Evolutionary conservation across 148 eudicot genomes (phyloP), one percentile per base, ranked within the genome.

Genomic region (Silene uniflora): DNA sequence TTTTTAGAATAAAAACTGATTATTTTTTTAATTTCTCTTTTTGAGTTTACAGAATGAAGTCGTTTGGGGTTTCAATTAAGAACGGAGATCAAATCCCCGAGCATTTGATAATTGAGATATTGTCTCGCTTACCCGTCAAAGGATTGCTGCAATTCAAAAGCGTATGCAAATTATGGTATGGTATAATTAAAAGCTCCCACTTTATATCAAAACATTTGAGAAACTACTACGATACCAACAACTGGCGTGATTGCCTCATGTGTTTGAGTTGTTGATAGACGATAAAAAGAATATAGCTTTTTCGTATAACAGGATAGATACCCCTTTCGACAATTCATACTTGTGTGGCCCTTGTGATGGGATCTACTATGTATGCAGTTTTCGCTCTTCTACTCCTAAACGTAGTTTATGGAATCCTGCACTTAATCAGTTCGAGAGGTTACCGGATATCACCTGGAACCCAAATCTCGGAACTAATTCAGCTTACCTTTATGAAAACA

Each of bases 91-190:
- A 16, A 19, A 11, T 76, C 9, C 39, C 66, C 0, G 73, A 55
- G 62, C 18, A 76, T 39, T 56, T 76, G 73, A 25, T 76, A 8
- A 23, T 22, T 10, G 73, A 76, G 56, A 76, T 67, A 13, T 16
- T 76, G 10, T 76, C 78, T 35, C 9, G 66, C 16, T 35, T 72
- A 35, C 76, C 76, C 0, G 76, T 72, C 10, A 71, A 22, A 78
- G 25, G 14, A 52, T 46, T 78, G 8, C 21, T 72, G 24, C 64
- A 14, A 23, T 64, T 78, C 44, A 72, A 54, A 72, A 66, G 14
- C 35, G 76, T 78, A 29, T 63, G 76, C 29, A 78, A 72, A 23
- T 72, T 72, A 54, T 72, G 76, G 80, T 54, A 78, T 17, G 54
- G n/a, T 52, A 62, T 77, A 32, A 71, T 62, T 24, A 47, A 52